Conservation (phyloP, 2,329 filamentous ascomycete genomes). For the Myriosclerotinia scirpicola region DNA sequence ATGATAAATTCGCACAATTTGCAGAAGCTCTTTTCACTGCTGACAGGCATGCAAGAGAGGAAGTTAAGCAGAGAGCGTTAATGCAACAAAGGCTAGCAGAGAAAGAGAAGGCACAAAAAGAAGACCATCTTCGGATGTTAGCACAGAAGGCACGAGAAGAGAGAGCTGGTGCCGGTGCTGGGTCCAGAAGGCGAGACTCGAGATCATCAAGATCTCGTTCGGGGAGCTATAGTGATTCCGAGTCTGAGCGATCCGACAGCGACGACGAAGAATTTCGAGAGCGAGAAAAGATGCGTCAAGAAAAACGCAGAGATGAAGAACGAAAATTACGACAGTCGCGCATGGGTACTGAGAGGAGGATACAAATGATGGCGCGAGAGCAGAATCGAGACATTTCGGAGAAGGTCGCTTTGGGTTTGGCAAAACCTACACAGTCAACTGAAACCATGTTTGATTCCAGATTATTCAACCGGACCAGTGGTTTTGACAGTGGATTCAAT, state of each 20-base stretch:
- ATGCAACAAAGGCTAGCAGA: conserved; percentile 97
- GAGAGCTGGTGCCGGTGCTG: conserved; percentile 55
- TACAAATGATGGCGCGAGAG: conserved; percentile 91
- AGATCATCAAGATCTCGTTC: conserved; percentile 44
- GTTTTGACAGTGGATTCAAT: conserved; percentile 90
- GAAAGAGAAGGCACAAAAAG: conserved; percentile 93
- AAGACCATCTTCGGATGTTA: conserved; percentile 83
- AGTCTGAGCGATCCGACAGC: conserved; percentile 44
- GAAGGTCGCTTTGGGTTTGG: conserved; percentile 90
- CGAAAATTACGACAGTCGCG: conserved; percentile 87
- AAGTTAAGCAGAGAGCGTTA: conserved; percentile 84
- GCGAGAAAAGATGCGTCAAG: conserved; percentile 73
- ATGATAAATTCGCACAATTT: conserved; percentile 97
- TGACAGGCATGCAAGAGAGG: conserved; percentile 90
- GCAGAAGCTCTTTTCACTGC: conserved; percentile 92
- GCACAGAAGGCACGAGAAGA: conserved; percentile 92
- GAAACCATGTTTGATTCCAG: conserved; percentile 98
- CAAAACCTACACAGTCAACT: conserved; percentile 87
- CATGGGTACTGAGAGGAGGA: conserved; percentile 89
- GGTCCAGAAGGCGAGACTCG: conserved; percentile 42
- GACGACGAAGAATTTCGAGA: conserved; percentile 70
- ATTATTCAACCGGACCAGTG: conserved; percentile 90
- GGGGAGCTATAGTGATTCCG: conserved; percentile 54
- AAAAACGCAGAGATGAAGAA: conserved; percentile 79
- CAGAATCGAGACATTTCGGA: conserved; percentile 97